A percentile compares a stretch with the other conserved stretches of the same genome.
These are phyloP conservation scores for Megacollybia marginata DNA, from an alignment of 768 basidiomycete genomes.

Conservation along the genomic window DNA sequence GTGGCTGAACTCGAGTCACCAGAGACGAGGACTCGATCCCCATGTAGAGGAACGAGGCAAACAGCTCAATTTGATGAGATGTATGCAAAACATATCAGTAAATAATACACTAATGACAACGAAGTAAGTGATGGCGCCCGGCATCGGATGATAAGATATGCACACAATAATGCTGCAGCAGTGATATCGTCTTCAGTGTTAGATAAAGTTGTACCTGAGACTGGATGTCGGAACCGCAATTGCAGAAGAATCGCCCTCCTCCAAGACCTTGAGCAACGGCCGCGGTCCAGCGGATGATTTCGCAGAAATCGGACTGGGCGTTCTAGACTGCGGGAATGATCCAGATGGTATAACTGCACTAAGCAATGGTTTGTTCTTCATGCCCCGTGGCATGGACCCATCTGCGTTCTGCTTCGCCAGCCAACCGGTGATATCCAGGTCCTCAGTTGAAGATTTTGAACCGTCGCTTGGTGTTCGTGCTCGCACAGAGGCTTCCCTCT, in stretches of 20 bases:
- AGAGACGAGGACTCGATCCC: no score
- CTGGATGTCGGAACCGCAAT: no score
- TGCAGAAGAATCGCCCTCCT: neutral
- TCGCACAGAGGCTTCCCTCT: neutral
- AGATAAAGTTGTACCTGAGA: no score
- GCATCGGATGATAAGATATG: no score
- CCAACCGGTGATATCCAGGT: constrained; percentile 13
- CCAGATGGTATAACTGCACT: constrained; percentile 6
- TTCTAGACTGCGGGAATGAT: neutral
- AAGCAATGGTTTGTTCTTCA: constrained; percentile 8
- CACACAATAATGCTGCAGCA: no score
- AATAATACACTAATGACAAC: no score
- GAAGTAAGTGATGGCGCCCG: no score
- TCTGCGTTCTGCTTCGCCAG: constrained; percentile 11
- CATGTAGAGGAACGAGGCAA: no score
- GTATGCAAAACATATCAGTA: no score
- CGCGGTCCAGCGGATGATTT: neutral
- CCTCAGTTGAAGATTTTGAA: neutral
- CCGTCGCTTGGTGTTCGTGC: neutral
- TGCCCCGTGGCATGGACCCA: constrained; percentile 15
- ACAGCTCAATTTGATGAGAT: no score
- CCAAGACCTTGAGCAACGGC: constrained; percentile 1
- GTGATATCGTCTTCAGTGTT: no score
- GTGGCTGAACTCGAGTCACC: no score
- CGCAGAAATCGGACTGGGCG: neutral